Conservation (phyloP, 345 rosid genomes). For the Rubroshorea leprosula region DNA sequence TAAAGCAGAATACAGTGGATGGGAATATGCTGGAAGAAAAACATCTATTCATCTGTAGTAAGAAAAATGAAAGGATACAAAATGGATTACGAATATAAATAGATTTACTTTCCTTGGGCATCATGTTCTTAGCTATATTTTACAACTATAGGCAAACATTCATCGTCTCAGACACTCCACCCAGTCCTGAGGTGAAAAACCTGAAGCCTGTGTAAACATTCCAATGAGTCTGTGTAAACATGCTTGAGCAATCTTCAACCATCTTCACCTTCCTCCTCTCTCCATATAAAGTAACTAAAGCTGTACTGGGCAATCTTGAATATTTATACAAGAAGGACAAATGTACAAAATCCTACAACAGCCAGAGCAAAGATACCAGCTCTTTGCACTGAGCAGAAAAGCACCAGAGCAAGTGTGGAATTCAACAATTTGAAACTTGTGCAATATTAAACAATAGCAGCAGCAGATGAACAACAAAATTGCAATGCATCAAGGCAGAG, state of each 20-base stretch:
- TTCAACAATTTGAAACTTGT: neutral
- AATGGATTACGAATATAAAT: too few relatives aligned
- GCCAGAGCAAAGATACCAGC: neutral
- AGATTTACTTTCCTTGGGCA: too few relatives aligned
- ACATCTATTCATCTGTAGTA: too few relatives aligned
- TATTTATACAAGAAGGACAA: neutral
- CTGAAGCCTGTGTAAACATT: too few relatives aligned
- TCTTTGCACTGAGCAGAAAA: neutral
- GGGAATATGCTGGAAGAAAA: too few relatives aligned
- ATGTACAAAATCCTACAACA: neutral
- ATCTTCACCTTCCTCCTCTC: neutral
- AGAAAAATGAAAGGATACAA: too few relatives aligned
- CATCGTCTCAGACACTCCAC: too few relatives aligned
- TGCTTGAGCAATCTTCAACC: neutral
- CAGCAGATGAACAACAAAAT: slow-evolving; percentile 2
- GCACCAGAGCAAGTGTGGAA: neutral
- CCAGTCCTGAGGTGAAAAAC: too few relatives aligned
- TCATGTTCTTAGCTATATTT: too few relatives aligned
- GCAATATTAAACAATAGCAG: neutral
- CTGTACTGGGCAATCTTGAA: neutral
- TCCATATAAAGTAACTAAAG: neutral
- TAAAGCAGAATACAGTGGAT: too few relatives aligned
- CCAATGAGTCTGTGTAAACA: neutral
- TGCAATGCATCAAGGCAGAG: neutral
- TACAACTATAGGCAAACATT: too few relatives aligned